Evolutionary conservation across 257 asterid genomes (phyloP).

Genomic region (Nyctanthes arbortristis): DNA sequence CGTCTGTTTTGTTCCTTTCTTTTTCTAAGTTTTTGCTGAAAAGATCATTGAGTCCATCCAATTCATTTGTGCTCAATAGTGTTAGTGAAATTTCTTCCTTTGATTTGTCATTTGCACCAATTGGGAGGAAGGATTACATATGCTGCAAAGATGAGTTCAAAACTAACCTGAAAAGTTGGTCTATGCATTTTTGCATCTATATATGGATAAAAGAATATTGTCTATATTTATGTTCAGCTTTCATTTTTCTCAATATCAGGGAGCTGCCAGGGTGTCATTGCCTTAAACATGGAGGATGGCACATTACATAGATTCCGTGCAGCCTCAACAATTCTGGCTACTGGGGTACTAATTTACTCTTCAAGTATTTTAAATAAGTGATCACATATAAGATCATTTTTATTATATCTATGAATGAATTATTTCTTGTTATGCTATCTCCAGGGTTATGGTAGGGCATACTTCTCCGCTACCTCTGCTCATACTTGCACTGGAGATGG

Average conservation of each 20-base stretch:
- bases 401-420: conserved; percentile 3
- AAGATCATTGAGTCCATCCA: no score
- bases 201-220: not conserved
- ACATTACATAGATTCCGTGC: conserved; percentile 92
- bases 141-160: no score
- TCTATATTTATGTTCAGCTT: conserved; percentile 6
- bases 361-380: conserved; percentile 1
- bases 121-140: no score
- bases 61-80: no score
- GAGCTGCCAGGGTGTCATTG: conserved; percentile 81
- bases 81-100: no score
- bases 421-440: conserved; percentile 17
- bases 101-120: no score
- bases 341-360: conserved; percentile 64
- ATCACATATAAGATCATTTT: conserved; percentile 7
- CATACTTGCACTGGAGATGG: conserved; percentile 99
- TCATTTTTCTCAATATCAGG: conserved; percentile 35
- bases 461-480: conserved; percentile 98
- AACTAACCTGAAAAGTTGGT: no score
- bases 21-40: conserved; percentile 9
- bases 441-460: conserved; percentile 96
- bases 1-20: conserved; percentile 9
- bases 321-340: conserved; percentile 87
- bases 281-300: conserved; percentile 96
- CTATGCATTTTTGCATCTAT: no score